A percentile compares a stretch with the other conserved stretches of the same genome.
These are phyloP conservation scores for Trebouxia sp. DNA, from an alignment of 139 green algal genomes.

Conservation along the genomic window DNA sequence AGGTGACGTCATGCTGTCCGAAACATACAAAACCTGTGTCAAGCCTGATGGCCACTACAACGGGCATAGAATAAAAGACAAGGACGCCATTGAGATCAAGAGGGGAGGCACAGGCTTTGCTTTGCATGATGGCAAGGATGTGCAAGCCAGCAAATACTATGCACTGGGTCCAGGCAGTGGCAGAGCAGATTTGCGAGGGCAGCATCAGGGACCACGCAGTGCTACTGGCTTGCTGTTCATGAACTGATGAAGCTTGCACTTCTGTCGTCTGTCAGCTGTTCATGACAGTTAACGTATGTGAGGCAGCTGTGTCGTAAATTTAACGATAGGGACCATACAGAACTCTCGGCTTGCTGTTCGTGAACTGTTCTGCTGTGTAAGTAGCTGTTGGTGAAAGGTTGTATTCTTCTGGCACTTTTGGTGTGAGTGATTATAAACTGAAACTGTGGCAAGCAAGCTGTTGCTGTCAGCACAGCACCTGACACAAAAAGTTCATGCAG, in stretches of 20 bases:
- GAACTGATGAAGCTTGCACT: not conserved
- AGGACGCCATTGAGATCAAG: slow-evolving; percentile 77
- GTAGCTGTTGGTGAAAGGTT: too few relatives aligned
- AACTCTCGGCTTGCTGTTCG: too few relatives aligned
- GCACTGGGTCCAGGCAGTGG: slow-evolving; percentile 70
- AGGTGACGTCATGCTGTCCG: slow-evolving; percentile 78
- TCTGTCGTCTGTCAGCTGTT: not conserved
- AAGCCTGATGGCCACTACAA: slow-evolving; percentile 78
- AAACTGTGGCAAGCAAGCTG: too few relatives aligned
- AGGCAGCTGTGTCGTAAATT: not conserved
- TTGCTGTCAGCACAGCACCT: too few relatives aligned
- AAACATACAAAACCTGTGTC: slow-evolving; percentile 80
- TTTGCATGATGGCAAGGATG: slow-evolving; percentile 69
- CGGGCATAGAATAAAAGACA: slow-evolving; percentile 49
- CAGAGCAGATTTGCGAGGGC: slow-evolving; percentile 74
- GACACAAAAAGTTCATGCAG: too few relatives aligned
- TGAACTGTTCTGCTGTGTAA: too few relatives aligned
- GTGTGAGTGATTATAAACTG: too few relatives aligned
- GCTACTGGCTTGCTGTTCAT: slow-evolving; percentile 70
- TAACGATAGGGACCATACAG: too few relatives aligned
- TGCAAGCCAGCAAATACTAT: slow-evolving; percentile 57
- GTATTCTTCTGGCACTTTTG: too few relatives aligned
- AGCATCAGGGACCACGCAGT: slow-evolving; percentile 56
- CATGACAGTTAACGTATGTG: not conserved
- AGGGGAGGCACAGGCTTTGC: slow-evolving; percentile 63